Base-by-base conservation (phyloP, 2,329 filamentous ascomycete species). In the Emericellopsis atlantica region DNA sequence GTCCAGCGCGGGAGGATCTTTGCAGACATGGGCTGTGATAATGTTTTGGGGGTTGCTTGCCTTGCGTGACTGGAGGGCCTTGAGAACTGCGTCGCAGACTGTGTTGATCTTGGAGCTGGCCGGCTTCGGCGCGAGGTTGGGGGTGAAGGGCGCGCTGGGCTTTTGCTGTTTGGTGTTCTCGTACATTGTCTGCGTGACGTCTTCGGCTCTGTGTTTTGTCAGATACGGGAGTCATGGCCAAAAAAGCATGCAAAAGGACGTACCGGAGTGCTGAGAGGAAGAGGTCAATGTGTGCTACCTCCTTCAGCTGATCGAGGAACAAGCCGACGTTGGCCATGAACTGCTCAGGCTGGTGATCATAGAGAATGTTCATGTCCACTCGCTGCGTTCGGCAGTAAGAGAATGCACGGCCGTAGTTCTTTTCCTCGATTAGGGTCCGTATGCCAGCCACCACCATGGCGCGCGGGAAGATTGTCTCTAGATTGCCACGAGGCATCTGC, bases 361-460 rank as follows among this genome's bases (percentile, higher is more conserved):
- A 90, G 3, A 98, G 67, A 45, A 98, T 90, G 54, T 98, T 98
- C 83, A 96, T 89, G 54, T 98, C 92, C 1, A 98, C 92, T 49
- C 93, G 78, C 57, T 98, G 93, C 18, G 81, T 90, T 39, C 92
- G 79, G 56, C 92, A 96, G 46, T 87, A 81, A 18, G 84, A 67
- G 56, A 95, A 98, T 0, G 92, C 92, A 40, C 76, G 77, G 38
- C 74, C 76, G 54, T 95, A 98, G 51, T 92, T 78, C 56, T 84
- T 84, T 26, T 74, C 68, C 41, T 88, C 82, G 40, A 98, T 85
- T 40, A 84, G 77, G 39, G 76, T 75, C 37, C 92, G 77, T 42
- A 98, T 93, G 22, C 88, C 89, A 2, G 88, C 87, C 38, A 98
- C 69, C 1, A 98, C 90, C 62, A 98, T 81, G 12, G 90, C 90